phyloP scores from a whole-genome alignment of 1,284 basidiomycete genomes.

The Caloboletus firmus region DNA sequence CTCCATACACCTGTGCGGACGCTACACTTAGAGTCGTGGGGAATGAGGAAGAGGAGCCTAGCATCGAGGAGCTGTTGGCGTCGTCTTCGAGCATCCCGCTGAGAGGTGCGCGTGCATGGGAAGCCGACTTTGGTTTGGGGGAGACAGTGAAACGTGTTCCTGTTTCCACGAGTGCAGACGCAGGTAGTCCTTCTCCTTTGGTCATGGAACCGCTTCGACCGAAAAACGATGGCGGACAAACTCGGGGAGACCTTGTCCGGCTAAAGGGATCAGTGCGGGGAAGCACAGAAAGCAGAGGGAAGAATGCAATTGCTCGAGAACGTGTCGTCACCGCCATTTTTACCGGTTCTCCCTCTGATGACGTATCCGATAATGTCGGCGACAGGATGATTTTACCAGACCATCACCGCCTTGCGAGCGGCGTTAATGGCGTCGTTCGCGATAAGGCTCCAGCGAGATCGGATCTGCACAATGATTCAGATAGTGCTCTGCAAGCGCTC shows the following conservation, averaged over 20 bases:
- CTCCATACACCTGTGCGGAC: constrained; percentile 15
- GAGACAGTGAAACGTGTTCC: constrained; percentile 34
- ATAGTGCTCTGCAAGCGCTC: constrained; percentile 14
- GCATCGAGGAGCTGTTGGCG: constrained; percentile 30
- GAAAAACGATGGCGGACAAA: not conserved
- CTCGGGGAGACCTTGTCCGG: not conserved
- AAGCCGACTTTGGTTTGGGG: constrained; percentile 28
- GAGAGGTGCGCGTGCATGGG: constrained; percentile 33
- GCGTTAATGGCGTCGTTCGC: not conserved
- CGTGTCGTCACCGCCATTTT: constrained; percentile 36
- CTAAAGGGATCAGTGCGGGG: constrained; percentile 1
- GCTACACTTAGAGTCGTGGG: not conserved
- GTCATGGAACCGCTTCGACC: not conserved
- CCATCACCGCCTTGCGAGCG: not conserved
- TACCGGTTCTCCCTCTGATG: constrained; percentile 20
- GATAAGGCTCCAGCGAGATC: not conserved
- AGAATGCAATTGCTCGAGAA: constrained; percentile 8
- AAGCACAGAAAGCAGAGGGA: constrained; percentile 8
- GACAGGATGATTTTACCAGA: not conserved
- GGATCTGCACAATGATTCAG: constrained; percentile 5
- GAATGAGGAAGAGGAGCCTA: constrained; percentile 29
- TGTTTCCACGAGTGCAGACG: not conserved
- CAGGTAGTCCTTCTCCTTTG: not conserved
- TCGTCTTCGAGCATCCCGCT: constrained; percentile 23
- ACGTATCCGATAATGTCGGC: not conserved